These are phyloP conservation scores for Arthrobotrys pseudoclavata DNA, from an alignment of 2,329 filamentous ascomycete genomes.

Conservation along the genomic window DNA sequence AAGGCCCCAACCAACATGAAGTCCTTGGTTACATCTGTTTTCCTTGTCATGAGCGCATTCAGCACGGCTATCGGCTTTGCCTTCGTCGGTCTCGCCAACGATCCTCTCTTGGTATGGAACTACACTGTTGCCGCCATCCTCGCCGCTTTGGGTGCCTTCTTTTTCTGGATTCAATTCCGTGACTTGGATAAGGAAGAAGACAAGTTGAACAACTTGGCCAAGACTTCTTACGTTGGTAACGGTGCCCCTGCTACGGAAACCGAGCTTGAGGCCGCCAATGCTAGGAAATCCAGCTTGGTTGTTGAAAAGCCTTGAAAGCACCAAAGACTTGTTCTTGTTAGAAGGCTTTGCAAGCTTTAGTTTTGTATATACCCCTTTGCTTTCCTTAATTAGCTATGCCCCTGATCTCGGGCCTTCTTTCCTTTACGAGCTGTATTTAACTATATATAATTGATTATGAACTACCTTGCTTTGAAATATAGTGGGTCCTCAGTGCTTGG, in stretches of 20 bases:
- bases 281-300: conserved; percentile 36
- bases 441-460: conserved; percentile 10
- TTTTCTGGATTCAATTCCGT: conserved; percentile 72
- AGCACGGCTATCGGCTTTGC: conserved; percentile 74
- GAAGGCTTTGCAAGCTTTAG: background rate
- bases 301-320: conserved; percentile 39
- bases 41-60: conserved; percentile 73
- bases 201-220: conserved; percentile 69
- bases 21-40: conserved; percentile 77
- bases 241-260: conserved; percentile 2
- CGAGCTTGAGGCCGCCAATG: conserved; percentile 42
- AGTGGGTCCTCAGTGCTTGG: background rate
- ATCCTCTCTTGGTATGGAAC: conserved; percentile 78
- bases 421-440: conserved; percentile 1
- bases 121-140: conserved; percentile 72
- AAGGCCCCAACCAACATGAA: conserved; percentile 86
- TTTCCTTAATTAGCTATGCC: background rate
- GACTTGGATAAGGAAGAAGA: conserved; percentile 70
- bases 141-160: conserved; percentile 69
- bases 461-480: background rate
- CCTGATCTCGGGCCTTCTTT: background rate
- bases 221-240: conserved; percentile 49
- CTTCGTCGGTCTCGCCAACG: conserved; percentile 73
- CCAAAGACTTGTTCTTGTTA: background rate
- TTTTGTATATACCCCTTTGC: conserved; percentile 5